Evolutionary conservation across 106 monocot genomes (phyloP).

Genomic region (Platanthera zijinensis): DNA sequence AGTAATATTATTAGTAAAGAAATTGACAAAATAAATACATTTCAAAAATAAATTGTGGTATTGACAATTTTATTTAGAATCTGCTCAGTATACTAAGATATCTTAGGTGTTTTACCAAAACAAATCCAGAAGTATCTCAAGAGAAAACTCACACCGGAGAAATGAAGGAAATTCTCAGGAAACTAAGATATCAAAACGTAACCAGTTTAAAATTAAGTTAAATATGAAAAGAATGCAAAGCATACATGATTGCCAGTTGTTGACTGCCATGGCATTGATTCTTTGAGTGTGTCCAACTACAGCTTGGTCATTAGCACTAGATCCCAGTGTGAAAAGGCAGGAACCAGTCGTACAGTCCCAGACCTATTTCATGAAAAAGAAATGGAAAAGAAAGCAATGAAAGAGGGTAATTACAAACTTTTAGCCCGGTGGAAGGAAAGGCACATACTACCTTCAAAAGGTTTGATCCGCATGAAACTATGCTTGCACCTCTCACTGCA

Average conservation of each 20-base stretch:
- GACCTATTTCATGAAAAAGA: constrained; percentile 30
- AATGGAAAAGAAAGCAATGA: not conserved
- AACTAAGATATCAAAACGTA: not conserved
- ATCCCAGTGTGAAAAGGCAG: constrained; percentile 75
- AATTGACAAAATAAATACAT: too few species aligned
- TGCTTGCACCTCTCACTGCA: constrained; percentile 80
- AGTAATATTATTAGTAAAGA: too few species aligned
- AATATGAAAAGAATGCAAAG: not conserved
- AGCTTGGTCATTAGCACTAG: constrained; percentile 29
- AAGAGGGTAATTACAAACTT: not conserved
- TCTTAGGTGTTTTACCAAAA: too few species aligned
- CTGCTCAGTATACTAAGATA: too few species aligned
- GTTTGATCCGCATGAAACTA: constrained; percentile 82
- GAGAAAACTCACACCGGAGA: not conserved
- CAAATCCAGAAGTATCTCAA: too few species aligned
- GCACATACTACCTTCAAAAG: constrained; percentile 52
- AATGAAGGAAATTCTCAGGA: not conserved
- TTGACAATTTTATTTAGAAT: too few species aligned
- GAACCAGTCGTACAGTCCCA: constrained; percentile 96
- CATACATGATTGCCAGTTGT: constrained; percentile 81
- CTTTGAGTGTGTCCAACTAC: constrained; percentile 57
- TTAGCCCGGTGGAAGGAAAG: not conserved
- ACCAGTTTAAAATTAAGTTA: not conserved
- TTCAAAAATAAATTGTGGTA: too few species aligned
- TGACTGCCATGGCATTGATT: constrained; percentile 84